Evolutionary conservation across 768 basidiomycete species (phyloP), one percentile per base, ranked within the genome.

Genomic region (Lentinula edodes): DNA sequence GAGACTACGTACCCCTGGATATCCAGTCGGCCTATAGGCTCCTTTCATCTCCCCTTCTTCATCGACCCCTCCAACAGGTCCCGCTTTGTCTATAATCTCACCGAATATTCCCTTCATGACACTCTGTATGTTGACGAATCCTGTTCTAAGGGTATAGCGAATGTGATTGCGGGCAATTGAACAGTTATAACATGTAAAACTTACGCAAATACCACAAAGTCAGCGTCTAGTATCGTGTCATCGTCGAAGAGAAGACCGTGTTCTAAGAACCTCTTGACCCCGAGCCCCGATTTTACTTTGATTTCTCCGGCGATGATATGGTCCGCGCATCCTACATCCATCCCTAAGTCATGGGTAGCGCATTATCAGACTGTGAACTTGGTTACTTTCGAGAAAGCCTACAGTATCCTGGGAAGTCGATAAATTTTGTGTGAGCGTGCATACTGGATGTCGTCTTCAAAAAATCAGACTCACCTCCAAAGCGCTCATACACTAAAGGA

Each of bases 201-300:
- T 16, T 38, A 72, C 73, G 81, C 80, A 63, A 78, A 78, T 35
- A 84, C 75, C 6, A 83, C 74, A 20, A 75, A 70, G 53, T 83
- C 81, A 13, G 74, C 78, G 38, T 74, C 66, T 4, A 80, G 64
- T 23, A 69, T 67, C 23, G 70, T 70, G 7, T 75, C 75, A 61
- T 80, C 75, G 0, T 69, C 69, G 63, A 81, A 78, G 16, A 74
- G 54, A 3, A 79, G 63, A 16, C 70, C 72, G 45, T 71, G 63
- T n/a, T 68, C 62, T 13, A 67, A 71, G 66, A 81, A 75, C 13
- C 64, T 64, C 20, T 71, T 68, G 38, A 81, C 72, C 62, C 78
- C 74, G n/a, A 73, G 69, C 48, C 82, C 83, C 64, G 80, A 80
- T 73, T 85, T 86, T 62, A 86, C 69, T 66, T 82, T 81, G 69